phyloP scores from a whole-genome alignment of 2,329 filamentous ascomycete genomes.

The Exophiala lecanii-corni region DNA sequence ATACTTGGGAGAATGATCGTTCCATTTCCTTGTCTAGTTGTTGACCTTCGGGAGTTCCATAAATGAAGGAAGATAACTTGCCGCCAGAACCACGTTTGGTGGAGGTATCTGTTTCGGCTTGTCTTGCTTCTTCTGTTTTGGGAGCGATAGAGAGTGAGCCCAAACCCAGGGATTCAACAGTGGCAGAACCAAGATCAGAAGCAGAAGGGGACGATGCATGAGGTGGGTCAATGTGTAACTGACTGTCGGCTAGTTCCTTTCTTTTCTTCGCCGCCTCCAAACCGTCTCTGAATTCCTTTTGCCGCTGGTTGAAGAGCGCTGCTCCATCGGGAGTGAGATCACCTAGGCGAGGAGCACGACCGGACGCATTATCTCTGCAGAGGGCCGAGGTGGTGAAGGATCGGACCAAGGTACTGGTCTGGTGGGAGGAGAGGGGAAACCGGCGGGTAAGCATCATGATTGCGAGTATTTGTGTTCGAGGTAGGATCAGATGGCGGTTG shows the following conservation, averaged over 20 bases:
- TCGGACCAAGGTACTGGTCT: conserved; percentile 48
- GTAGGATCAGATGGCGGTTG: no score
- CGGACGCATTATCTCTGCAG: conserved; percentile 27
- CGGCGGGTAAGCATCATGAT: conserved; percentile 42
- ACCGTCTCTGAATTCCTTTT: conserved; percentile 81
- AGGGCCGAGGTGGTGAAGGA: conserved; percentile 55
- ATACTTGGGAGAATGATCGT: conserved; percentile 88
- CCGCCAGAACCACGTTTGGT: conserved; percentile 65
- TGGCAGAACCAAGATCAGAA: conserved; percentile 31
- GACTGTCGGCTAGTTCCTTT: conserved; percentile 80
- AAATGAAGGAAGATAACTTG: conserved; percentile 81
- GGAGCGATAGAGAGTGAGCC: conserved; percentile 56
- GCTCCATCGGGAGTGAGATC: conserved; percentile 74
- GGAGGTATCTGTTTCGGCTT: conserved; percentile 54
- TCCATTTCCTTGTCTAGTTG: conserved; percentile 95
- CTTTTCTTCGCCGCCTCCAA: conserved; percentile 69
- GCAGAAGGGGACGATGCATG: conserved; percentile 45
- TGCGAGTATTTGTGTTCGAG: conserved; percentile 9
- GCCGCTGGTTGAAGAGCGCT: conserved; percentile 72
- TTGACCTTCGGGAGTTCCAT: conserved; percentile 91
- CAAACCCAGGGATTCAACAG: conserved; percentile 45
- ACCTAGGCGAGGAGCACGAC: conserved; percentile 69
- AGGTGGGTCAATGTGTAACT: conserved; percentile 51
- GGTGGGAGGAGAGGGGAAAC: conserved; percentile 43
- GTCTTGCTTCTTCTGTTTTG: conserved; percentile 53